These are phyloP conservation scores for Coprinellus micaceus DNA, from an alignment of 768 basidiomycete species.

Conservation along the genomic window DNA sequence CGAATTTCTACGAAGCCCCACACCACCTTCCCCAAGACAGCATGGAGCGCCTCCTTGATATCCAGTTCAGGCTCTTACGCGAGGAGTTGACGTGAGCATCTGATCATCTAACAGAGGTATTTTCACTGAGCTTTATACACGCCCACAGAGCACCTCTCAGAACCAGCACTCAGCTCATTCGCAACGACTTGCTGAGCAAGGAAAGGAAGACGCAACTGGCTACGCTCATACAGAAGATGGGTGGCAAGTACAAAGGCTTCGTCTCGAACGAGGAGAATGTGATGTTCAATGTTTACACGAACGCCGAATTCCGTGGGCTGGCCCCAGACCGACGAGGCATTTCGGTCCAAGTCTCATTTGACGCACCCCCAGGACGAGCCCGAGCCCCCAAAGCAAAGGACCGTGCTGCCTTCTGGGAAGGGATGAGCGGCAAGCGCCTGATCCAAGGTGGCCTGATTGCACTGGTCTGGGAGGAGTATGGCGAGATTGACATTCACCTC, in stretches of 20 bases:
- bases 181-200: slow-evolving; percentile 37
- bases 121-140: too few species aligned
- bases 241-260: slow-evolving; percentile 55
- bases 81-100: slow-evolving; percentile 62
- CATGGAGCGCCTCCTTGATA: slow-evolving; percentile 66
- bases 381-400: slow-evolving; percentile 28
- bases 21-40: slow-evolving; percentile 54
- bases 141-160: slow-evolving; percentile 55
- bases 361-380: slow-evolving; percentile 45
- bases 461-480: slow-evolving; percentile 35
- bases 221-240: slow-evolving; percentile 45
- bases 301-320: slow-evolving; percentile 38
- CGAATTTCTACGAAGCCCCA: slow-evolving; percentile 54
- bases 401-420: slow-evolving; percentile 51
- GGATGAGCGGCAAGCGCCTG: slow-evolving; percentile 44
- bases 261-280: slow-evolving; percentile 41
- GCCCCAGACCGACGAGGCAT: slow-evolving; percentile 39
- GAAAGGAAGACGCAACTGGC: slow-evolving; percentile 35
- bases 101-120: too few species aligned
- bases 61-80: slow-evolving; percentile 70
- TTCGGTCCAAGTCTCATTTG: slow-evolving; percentile 34
- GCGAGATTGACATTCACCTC: slow-evolving; percentile 35
- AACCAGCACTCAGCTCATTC: slow-evolving; percentile 44
- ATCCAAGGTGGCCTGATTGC: slow-evolving; percentile 52
- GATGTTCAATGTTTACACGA: slow-evolving; percentile 63